A percentile compares a stretch with the other conserved stretches of the same genome.
phyloP scores from a whole-genome alignment of 441 rosid species.

The Arabidopsis hybrid region DNA sequence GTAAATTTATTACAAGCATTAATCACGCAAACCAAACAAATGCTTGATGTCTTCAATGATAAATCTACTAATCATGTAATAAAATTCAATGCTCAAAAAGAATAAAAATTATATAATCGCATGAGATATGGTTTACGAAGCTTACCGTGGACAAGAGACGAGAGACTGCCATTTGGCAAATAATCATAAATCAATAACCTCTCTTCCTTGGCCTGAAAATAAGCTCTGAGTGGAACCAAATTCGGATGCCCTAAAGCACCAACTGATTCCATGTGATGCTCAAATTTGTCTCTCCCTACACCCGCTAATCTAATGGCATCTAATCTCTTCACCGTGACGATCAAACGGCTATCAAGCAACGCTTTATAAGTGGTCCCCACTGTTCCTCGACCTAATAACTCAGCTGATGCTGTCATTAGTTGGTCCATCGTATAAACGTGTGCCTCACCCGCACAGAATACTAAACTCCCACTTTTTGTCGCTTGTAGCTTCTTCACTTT shows the following conservation, averaged over 20 bases:
- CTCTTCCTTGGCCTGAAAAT: slow-evolving; percentile 82
- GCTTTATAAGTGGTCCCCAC: slow-evolving; percentile 92
- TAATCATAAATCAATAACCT: slow-evolving; percentile 82
- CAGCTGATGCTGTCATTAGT: slow-evolving; percentile 94
- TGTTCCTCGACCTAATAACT: slow-evolving; percentile 82
- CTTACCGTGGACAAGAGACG: slow-evolving; percentile 78
- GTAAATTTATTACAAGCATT: slow-evolving; percentile 25
- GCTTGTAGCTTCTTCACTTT: slow-evolving; percentile 72
- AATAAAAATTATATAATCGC: not conserved
- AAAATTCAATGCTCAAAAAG: not conserved
- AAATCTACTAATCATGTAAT: slow-evolving; percentile 19
- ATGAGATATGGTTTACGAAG: not conserved
- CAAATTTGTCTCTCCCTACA: slow-evolving; percentile 63
- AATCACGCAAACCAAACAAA: slow-evolving; percentile 27
- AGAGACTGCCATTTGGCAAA: slow-evolving; percentile 92
- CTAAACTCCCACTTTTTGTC: slow-evolving; percentile 70
- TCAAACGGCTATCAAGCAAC: slow-evolving; percentile 77
- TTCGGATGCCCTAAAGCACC: slow-evolving; percentile 87
- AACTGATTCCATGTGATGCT: slow-evolving; percentile 84
- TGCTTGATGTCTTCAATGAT: slow-evolving; percentile 32
- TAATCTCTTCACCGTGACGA: slow-evolving; percentile 85
- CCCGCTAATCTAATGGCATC: slow-evolving; percentile 71
- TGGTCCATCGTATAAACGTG: slow-evolving; percentile 77
- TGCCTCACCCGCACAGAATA: slow-evolving; percentile 74
- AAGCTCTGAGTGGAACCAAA: slow-evolving; percentile 78